phyloP scores from a whole-genome alignment of 2,329 filamentous ascomycete genomes.

The Fusarium secorum region DNA sequence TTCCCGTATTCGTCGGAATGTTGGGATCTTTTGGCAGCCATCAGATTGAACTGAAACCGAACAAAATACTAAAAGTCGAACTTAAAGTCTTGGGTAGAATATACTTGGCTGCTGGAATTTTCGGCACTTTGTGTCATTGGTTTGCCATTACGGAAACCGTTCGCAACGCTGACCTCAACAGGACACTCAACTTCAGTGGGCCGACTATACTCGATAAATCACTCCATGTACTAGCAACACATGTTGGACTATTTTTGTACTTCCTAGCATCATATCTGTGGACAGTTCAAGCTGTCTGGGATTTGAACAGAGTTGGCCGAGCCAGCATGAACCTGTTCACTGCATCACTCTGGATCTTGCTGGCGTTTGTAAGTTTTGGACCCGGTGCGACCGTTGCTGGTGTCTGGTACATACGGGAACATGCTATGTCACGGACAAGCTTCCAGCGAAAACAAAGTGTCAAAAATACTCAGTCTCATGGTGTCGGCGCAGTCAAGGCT shows the following conservation, averaged over 20 bases:
- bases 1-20: neutral
- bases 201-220: accelerated
- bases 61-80: neutral
- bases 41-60: too few relatives aligned
- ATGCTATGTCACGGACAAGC: neutral
- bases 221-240: accelerated
- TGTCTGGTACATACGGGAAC: neutral
- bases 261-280: neutral
- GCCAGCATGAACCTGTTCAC: neutral
- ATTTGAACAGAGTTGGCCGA: neutral
- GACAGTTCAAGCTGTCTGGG: neutral
- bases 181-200: too few relatives aligned
- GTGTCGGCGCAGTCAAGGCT: neutral
- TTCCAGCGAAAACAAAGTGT: neutral
- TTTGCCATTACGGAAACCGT: too few relatives aligned
- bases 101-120: neutral
- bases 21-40: neutral
- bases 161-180: too few relatives aligned
- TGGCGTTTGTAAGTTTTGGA: neutral
- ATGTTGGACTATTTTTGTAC: accelerated
- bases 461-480: neutral
- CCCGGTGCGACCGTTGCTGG: neutral
- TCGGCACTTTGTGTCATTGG: neutral
- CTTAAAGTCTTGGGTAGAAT: accelerated
- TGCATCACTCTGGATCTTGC: neutral